A percentile compares a stretch with the other conserved stretches of the same genome.
These are phyloP conservation scores for Auriscalpium orientale DNA, from an alignment of 768 basidiomycete species.

Conservation along the genomic window DNA sequence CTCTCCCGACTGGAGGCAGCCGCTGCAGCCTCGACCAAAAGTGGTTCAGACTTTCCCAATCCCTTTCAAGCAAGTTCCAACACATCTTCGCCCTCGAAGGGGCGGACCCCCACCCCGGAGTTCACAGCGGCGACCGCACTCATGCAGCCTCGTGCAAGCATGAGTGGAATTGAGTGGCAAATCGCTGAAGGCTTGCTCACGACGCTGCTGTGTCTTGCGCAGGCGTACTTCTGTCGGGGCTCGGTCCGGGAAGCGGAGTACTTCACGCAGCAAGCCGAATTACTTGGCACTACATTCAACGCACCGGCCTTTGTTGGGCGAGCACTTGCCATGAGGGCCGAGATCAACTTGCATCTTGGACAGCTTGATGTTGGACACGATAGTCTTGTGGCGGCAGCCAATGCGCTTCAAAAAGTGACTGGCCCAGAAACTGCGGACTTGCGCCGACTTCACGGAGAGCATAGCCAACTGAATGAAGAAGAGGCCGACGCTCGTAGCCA, in stretches of 20 bases:
- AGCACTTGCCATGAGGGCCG: constrained; percentile 59
- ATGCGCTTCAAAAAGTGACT: constrained; percentile 36
- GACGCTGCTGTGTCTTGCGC: constrained; percentile 56
- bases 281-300: constrained; percentile 61
- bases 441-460: constrained; percentile 48
- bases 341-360: constrained; percentile 61
- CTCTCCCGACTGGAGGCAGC: constrained; percentile 50
- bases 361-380: constrained; percentile 48
- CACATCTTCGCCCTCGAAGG: constrained; percentile 32
- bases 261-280: constrained; percentile 71
- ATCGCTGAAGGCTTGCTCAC: constrained; percentile 64
- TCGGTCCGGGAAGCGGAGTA: constrained; percentile 82
- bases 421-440: constrained; percentile 55
- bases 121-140: constrained; percentile 11
- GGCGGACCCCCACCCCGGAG: constrained; percentile 15
- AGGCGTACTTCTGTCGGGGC: constrained; percentile 64
- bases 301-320: constrained; percentile 58
- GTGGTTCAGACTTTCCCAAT: constrained; percentile 34
- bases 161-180: constrained; percentile 66
- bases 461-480: constrained; percentile 34
- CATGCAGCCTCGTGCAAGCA: constrained; percentile 23
- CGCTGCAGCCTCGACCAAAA: constrained; percentile 15
- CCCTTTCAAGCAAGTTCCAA: constrained; percentile 50
- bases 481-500: constrained; percentile 41
- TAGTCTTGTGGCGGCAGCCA: constrained; percentile 43